Conservation (phyloP, 371 early-diverging fungal species). For the Actinomucor elegans region DNA sequence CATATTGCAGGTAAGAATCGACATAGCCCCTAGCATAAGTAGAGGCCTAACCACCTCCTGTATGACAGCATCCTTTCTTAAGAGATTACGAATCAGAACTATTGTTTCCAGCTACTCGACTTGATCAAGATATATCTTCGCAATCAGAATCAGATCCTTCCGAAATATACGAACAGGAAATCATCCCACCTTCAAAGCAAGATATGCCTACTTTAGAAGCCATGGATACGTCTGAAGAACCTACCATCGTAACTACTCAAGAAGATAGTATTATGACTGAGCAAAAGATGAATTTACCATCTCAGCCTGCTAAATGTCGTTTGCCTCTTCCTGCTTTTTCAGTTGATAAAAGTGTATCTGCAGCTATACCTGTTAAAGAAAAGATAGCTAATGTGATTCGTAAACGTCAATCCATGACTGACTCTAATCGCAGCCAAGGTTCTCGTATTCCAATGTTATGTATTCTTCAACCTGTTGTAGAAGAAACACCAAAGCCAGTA, state of each 20-base stretch:
- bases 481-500: not conserved
- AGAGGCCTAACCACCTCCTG: too few relatives aligned
- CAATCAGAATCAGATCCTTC: constrained; percentile 22
- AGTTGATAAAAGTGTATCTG: constrained; percentile 23
- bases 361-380: constrained; percentile 31
- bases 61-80: constrained; percentile 38
- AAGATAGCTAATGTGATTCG: constrained; percentile 34
- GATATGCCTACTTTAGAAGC: constrained; percentile 27
- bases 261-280: not conserved
- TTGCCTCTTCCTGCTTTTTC: constrained; percentile 41
- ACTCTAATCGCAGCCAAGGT: constrained; percentile 39
- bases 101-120: constrained; percentile 31
- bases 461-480: constrained; percentile 17
- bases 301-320: constrained; percentile 26
- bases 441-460: constrained; percentile 45
- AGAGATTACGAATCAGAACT: constrained; percentile 39
- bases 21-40: too few relatives aligned
- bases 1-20: constrained; percentile 33
- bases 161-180: constrained; percentile 18
- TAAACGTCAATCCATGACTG: constrained; percentile 39
- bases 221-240: constrained; percentile 7
- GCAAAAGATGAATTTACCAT: not conserved
- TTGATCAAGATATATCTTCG: constrained; percentile 13
- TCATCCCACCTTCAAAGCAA: constrained; percentile 23
- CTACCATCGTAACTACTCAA: not conserved